Conservation (phyloP, 192 early-diverging fungal species). For the Dissophora ornata region DNA sequence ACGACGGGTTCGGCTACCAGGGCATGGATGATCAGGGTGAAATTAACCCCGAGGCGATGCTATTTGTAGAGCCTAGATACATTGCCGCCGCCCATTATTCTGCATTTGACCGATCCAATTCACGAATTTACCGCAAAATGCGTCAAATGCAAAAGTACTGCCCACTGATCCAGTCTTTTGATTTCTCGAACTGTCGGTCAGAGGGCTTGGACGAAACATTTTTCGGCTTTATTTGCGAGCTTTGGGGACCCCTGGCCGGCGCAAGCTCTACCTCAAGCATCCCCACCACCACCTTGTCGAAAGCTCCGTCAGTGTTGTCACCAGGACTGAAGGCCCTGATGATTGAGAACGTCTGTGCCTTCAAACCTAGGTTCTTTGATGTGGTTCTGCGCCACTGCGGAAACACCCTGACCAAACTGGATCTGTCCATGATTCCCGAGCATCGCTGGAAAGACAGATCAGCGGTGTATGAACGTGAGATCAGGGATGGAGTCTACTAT, state of each 20-base stretch:
- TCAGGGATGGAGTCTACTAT: slow-evolving; percentile 1
- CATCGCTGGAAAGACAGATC: not conserved
- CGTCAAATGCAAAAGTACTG: slow-evolving; percentile 12
- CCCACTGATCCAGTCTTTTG: slow-evolving; percentile 31
- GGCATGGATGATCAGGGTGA: no score
- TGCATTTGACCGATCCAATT: not conserved
- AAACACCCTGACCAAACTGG: slow-evolving; percentile 11
- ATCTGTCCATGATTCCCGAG: slow-evolving; percentile 7
- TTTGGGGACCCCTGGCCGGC: slow-evolving; percentile 11
- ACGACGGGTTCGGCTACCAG: no score
- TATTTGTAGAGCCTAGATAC: no score
- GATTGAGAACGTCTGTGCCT: not conserved
- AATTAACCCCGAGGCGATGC: no score
- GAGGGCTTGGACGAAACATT: slow-evolving; percentile 11
- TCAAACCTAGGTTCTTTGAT: slow-evolving; percentile 10
- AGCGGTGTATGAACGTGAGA: not conserved
- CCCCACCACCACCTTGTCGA: no score
- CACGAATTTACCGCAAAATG: slow-evolving; percentile 2
- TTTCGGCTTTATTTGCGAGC: slow-evolving; percentile 14
- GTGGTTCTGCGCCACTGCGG: slow-evolving; percentile 2
- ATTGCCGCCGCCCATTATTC: no score
- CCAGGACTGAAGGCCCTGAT: slow-evolving; percentile 8
- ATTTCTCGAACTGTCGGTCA: slow-evolving; percentile 22
- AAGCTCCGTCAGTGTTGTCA: no score
- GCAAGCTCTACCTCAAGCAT: not conserved